phyloP scores from a whole-genome alignment of 768 basidiomycete genomes.

The Termitomyces bulborhizus region DNA sequence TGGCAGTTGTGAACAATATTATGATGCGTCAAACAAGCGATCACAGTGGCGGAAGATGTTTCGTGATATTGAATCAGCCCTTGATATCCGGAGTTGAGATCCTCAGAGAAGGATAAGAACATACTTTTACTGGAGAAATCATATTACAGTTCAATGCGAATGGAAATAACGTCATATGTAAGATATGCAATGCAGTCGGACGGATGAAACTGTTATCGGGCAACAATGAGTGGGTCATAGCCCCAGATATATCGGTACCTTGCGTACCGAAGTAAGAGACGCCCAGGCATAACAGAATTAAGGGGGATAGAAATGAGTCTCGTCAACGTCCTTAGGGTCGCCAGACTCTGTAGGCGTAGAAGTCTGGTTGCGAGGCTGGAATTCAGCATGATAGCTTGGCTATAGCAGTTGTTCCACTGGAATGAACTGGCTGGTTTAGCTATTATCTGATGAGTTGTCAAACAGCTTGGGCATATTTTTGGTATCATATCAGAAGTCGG shows the following conservation, averaged over 20 bases:
- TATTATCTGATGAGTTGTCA: not conserved
- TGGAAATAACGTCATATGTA: too few relatives aligned
- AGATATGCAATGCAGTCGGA: too few relatives aligned
- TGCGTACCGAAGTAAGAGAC: not conserved
- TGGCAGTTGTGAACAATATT: not conserved
- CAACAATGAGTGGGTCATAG: not conserved
- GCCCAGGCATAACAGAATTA: not conserved
- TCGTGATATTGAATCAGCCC: not conserved
- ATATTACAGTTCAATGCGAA: not conserved
- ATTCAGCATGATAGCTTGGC: not conserved
- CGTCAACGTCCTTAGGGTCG: not conserved
- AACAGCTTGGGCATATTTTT: not conserved
- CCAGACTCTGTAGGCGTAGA: not conserved
- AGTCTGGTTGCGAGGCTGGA: not conserved
- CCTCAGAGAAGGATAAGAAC: not conserved
- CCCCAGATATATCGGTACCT: not conserved
- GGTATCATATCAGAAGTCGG: too few relatives aligned
- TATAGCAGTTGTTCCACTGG: not conserved
- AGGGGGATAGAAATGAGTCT: not conserved
- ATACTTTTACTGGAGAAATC: not conserved
- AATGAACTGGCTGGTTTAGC: not conserved
- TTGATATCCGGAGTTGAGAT: not conserved
- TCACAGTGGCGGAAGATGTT: not conserved
- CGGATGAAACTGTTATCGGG: not conserved
- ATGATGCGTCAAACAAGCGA: not conserved